Evolutionary conservation across 306 rosid species (phyloP).

Genomic region (Corylus heterophylla): DNA sequence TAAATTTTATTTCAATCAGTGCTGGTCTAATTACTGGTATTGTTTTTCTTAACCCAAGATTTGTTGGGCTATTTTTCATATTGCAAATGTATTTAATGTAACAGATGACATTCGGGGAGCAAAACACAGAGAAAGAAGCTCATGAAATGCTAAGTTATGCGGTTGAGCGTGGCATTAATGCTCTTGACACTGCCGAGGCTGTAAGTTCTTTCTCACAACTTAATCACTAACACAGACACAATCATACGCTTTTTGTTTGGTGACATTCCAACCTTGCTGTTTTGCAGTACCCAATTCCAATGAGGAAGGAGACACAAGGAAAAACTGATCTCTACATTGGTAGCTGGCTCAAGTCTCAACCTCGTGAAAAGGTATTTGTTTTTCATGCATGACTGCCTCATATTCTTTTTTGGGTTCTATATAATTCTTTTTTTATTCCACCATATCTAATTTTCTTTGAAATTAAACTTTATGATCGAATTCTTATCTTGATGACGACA

Average conservation of each 20-base stretch:
- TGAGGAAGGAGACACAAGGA: constrained; percentile 86
- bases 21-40: neutral
- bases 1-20: too few relatives aligned
- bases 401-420: constrained; percentile 1
- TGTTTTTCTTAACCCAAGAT: neutral
- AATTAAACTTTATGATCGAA: neutral
- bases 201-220: constrained; percentile 39
- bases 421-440: too few relatives aligned
- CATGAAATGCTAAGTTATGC: constrained; percentile 76
- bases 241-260: neutral
- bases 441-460: neutral
- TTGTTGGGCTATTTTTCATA: neutral
- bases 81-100: constrained; percentile 19
- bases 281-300: constrained; percentile 84
- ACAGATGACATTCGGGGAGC: constrained; percentile 92
- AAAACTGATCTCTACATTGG: constrained; percentile 70
- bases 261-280: neutral
- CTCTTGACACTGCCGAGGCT: constrained; percentile 75
- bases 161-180: constrained; percentile 67
- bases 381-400: neutral
- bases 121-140: constrained; percentile 85
- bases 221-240: neutral
- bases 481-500: neutral
- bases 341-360: constrained; percentile 86
- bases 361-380: constrained; percentile 74